Conservation (phyloP, 2,329 filamentous ascomycete species). For the Arthrocladium fulminans region DNA sequence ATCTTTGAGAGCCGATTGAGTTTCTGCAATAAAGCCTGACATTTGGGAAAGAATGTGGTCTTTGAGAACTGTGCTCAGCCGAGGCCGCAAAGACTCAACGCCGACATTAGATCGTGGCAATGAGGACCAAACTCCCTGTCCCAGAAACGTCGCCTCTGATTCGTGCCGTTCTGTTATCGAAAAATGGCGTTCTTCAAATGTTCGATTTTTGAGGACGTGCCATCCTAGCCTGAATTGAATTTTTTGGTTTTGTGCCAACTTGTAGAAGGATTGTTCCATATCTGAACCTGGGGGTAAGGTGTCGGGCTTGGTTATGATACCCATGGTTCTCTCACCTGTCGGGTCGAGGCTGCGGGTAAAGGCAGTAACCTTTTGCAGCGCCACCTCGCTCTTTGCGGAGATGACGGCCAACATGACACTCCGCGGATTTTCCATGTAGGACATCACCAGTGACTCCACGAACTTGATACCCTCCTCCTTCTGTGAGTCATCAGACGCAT, state of each 20-base stretch:
- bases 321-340: not conserved
- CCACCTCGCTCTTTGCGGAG: too few relatives aligned
- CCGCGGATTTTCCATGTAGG: too few relatives aligned
- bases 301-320: too few relatives aligned
- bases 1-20: constrained; percentile 24
- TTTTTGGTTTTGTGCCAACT: constrained; percentile 32
- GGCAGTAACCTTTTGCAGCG: not conserved
- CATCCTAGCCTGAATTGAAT: constrained; percentile 25
- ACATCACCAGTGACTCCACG: too few relatives aligned
- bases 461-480: too few relatives aligned
- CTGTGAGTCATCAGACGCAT: too few relatives aligned
- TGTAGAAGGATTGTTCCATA: constrained; percentile 28
- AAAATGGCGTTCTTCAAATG: constrained; percentile 14
- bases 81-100: constrained; percentile 15
- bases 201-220: constrained; percentile 25
- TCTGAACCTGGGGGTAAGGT: constrained; percentile 27
- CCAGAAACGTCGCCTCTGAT: constrained; percentile 20
- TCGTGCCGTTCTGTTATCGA: constrained; percentile 16
- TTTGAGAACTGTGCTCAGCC: constrained; percentile 21
- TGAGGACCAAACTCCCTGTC: constrained; percentile 17
- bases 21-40: constrained; percentile 22
- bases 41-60: constrained; percentile 21
- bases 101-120: constrained; percentile 17
- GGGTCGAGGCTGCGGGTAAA: not conserved
- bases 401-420: too few relatives aligned